Base-by-base conservation (phyloP, 129 eudicot species). In the Flaveria trinervia region DNA sequence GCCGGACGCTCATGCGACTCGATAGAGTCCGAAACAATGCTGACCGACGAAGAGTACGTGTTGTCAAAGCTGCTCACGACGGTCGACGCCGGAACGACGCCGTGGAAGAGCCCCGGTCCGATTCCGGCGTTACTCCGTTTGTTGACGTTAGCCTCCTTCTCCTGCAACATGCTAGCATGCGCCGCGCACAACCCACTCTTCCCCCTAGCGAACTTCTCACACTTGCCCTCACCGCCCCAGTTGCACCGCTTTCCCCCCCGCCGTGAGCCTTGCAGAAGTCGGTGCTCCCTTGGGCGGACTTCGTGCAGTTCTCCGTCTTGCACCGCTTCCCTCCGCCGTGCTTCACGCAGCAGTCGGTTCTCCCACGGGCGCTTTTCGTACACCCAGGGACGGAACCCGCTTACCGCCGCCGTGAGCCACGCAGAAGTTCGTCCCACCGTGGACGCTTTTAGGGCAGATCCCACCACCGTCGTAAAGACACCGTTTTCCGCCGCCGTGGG, bases 321-420 rank as follows among this genome's bases (percentile, higher is more conserved):
- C 98, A 94, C 14, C 98, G 86, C 72, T 91, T 94, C 15, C 98
- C 98, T 7, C 98, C 98, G 0, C 98, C 98, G 17, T 94, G 97
- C 76, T 80, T 85, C 64, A 91, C 98, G 20, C 97, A 94, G 76
- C 96, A 91, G 61, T 87, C 96, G 23, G 98, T 94, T 50, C 92
- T 84, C 11, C 98, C 98, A 7, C 98, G 93, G 0, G 98, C 98
- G 46, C 98, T 94, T 84, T 91, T 94, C 16, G 92, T 89, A 75
- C 98, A 94, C 3, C 96, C 97, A 1, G 91, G 74, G 9, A 94
- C 86, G 0, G 90, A 71, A 67, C 98, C 80, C 98, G 52, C 52
- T 93, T 93, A 48, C 98, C 98, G 11, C 98, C 98, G 22, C 98
- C 98, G 46, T 93, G 98, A 5, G 98, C 98, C 2, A 94, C 98